These are phyloP conservation scores for Saccharomycopsis oosterbeekiorum DNA, from an alignment of 805 yeast genomes.

Conservation along the genomic window DNA sequence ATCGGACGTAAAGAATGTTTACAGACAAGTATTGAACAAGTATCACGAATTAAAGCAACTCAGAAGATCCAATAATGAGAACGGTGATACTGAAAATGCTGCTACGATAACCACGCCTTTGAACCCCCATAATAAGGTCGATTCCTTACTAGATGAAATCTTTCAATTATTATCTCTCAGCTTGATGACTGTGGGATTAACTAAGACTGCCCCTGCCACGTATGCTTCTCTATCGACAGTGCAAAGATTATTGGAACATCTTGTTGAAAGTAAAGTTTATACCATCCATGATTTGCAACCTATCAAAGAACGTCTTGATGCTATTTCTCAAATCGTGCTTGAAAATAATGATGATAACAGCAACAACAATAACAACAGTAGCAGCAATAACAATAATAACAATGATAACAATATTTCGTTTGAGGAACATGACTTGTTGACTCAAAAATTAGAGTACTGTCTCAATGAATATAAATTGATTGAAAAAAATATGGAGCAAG, in stretches of 20 bases:
- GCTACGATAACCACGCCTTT: not conserved
- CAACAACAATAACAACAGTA: constrained; percentile 12
- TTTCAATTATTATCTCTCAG: constrained; percentile 81
- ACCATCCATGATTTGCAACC: constrained; percentile 79
- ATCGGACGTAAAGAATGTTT: constrained; percentile 51
- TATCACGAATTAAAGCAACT: constrained; percentile 44
- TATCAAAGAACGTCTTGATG: constrained; percentile 60
- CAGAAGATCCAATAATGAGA: constrained; percentile 26
- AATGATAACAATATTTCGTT: constrained; percentile 19
- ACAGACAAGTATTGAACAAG: constrained; percentile 45
- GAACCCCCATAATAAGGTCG: constrained; percentile 40
- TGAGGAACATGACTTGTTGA: constrained; percentile 33
- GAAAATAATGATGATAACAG: constrained; percentile 11
- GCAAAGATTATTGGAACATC: constrained; percentile 70
- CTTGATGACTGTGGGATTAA: constrained; percentile 85
- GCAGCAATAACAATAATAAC: constrained; percentile 23
- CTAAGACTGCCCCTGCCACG: constrained; percentile 87
- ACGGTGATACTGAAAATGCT: constrained; percentile 2
- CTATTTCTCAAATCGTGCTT: constrained; percentile 55
- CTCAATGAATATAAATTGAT: constrained; percentile 45
- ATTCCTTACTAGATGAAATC: constrained; percentile 73
- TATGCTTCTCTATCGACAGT: constrained; percentile 85
- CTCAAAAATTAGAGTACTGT: constrained; percentile 59
- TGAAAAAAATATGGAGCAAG: constrained; percentile 43
- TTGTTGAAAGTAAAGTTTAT: constrained; percentile 70